These are phyloP conservation scores for Dryadomyces quercus-mongolicae DNA, from an alignment of 2,329 filamentous ascomycete genomes.

Conservation along the genomic window DNA sequence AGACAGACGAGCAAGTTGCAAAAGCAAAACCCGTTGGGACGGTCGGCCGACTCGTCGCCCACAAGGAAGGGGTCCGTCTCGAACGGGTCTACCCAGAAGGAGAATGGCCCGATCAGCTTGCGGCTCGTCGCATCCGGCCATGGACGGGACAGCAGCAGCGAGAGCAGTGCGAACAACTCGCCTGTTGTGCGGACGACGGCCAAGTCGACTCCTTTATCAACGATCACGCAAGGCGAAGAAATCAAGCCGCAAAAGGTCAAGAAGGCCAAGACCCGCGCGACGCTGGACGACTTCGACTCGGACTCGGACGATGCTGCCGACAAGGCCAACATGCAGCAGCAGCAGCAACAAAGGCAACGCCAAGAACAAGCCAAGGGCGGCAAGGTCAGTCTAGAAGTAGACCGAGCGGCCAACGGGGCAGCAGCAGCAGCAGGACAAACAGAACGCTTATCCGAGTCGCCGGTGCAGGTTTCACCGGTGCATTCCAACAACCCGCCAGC, in stretches of 20 bases:
- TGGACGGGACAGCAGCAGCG: constrained; percentile 11
- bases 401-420: not conserved
- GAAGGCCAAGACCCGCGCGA: constrained; percentile 48
- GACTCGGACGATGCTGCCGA: constrained; percentile 26
- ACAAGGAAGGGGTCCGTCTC: constrained; percentile 25
- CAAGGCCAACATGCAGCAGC: not conserved
- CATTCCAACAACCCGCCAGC: constrained; percentile 43
- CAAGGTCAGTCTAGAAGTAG: constrained; percentile 5
- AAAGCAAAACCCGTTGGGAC: not conserved
- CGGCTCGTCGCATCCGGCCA: not conserved
- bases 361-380: constrained; percentile 11
- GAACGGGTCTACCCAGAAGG: constrained; percentile 16
- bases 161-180: constrained; percentile 2
- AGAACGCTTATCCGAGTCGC: constrained; percentile 53
- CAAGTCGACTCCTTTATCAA: constrained; percentile 26
- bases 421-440: constrained; percentile 17
- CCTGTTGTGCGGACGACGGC: constrained; percentile 15
- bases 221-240: constrained; percentile 27
- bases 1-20: constrained; percentile 53
- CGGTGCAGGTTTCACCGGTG: constrained; percentile 38
- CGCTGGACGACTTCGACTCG: constrained; percentile 60
- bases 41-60: constrained; percentile 28
- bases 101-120: constrained; percentile 14
- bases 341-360: constrained; percentile 15
- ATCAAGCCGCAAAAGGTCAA: constrained; percentile 43